phyloP scores from a whole-genome alignment of 2,329 filamentous ascomycete species.

The Penicillium vulpinum region DNA sequence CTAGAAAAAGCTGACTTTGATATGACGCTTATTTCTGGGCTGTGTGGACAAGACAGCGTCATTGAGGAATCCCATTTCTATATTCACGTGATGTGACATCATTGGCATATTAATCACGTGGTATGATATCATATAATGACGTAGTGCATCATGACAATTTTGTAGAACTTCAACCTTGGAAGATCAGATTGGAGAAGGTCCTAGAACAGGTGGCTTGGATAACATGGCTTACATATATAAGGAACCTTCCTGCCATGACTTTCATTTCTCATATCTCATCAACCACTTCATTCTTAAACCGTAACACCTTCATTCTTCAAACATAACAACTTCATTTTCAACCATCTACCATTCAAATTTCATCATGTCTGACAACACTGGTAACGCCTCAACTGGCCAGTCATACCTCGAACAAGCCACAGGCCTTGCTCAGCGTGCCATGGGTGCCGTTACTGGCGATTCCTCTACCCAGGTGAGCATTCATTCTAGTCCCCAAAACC shows the following conservation, averaged over 20 bases:
- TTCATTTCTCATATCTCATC: background rate
- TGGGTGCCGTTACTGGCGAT: slow-evolving; percentile 74
- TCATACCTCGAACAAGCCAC: slow-evolving; percentile 72
- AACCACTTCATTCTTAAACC: background rate
- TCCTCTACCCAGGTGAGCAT: slow-evolving; percentile 60
- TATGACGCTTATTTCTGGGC: background rate
- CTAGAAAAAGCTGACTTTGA: background rate
- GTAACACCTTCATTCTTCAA: no score
- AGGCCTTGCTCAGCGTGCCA: slow-evolving; percentile 68
- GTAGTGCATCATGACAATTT: slow-evolving; percentile 18
- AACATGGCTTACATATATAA: slow-evolving; percentile 3
- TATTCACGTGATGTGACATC: slow-evolving; percentile 25
- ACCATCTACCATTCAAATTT: slow-evolving; percentile 9
- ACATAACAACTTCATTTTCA: no score
- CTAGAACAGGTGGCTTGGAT: background rate
- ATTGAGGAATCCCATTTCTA: background rate
- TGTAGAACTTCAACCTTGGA: slow-evolving; percentile 3
- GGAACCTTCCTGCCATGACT: background rate
- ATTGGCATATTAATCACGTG: slow-evolving; percentile 13
- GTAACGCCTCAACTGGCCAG: slow-evolving; percentile 70
- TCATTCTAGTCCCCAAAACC: background rate
- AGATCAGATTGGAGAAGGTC: background rate
- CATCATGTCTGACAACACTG: slow-evolving; percentile 29
- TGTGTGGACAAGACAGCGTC: background rate
- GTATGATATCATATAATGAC: slow-evolving; percentile 22